Evolutionary conservation across 2,329 filamentous ascomycete species (phyloP), one percentile per base, ranked within the genome.

Genomic region (Metarhizium rileyi): DNA sequence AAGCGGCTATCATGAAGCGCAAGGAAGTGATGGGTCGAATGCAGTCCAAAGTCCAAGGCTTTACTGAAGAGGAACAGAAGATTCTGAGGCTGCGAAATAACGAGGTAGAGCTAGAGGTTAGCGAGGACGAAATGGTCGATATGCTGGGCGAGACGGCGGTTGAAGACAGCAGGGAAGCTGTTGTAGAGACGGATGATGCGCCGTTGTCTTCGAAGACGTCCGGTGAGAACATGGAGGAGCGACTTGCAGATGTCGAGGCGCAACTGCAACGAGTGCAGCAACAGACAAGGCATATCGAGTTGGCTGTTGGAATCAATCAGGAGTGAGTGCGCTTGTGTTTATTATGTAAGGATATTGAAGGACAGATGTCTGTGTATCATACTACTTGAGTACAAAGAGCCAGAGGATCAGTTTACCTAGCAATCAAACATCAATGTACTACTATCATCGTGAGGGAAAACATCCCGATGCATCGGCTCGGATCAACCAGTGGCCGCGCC

Each of bases 61-160:
- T 70, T 53, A 67, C 52, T 38, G 66, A 68, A 44, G 67, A 69
- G 18, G 67, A 70, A 53, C 57, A 66, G 57, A 60, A 62, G 51
- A 49, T 70, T 5, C 50, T 70, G 44, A 52, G 60, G 25, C 51
- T 59, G 25, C 53, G 60, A 27, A 59, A 60, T 46, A 47, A 59
- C 26, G 53, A 51, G 35, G 57, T 61, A 12, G 57, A 61, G 22
- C 28, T 57, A n/a, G 55, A 66, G 22, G 55, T 66, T 12, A 61
- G 53, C n/a, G 65, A 68, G 22, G 63, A 70, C 7, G 61, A 66
- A 0, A 64, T 71, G 62, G 50, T 73, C 44, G 50, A 60, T 20
- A 59, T 67, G 50, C 53, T 66, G 51, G 51, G 59, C 28, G 52
- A 55, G 53, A 52, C 56, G 10, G 52, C 53, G 7, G 20, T 38